Evolutionary conservation across 1,284 basidiomycete genomes (phyloP).

Genomic region (Omphalotus olearius): DNA sequence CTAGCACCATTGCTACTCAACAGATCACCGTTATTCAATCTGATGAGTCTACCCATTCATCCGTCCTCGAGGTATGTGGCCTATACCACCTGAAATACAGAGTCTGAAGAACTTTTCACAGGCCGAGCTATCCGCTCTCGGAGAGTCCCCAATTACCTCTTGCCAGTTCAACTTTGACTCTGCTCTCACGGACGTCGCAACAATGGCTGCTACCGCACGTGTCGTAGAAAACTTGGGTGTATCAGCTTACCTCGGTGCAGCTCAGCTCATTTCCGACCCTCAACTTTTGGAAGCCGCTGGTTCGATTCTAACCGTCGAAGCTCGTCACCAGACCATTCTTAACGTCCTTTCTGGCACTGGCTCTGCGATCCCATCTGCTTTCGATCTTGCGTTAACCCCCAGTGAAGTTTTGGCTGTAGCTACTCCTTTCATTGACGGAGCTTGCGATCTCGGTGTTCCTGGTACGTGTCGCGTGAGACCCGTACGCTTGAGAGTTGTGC

Average conservation of each 20-base stretch:
- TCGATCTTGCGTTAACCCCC: slow-evolving; percentile 69
- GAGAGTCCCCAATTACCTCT: slow-evolving; percentile 45
- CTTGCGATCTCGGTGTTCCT: slow-evolving; percentile 59
- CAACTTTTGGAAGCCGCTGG: slow-evolving; percentile 64
- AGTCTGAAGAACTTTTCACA: slow-evolving; percentile 19
- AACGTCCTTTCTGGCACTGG: slow-evolving; percentile 62
- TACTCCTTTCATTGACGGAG: slow-evolving; percentile 64
- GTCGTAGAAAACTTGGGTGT: slow-evolving; percentile 80
- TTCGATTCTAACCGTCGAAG: slow-evolving; percentile 78
- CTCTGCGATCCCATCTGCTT: slow-evolving; percentile 59
- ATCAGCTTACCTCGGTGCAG: slow-evolving; percentile 75
- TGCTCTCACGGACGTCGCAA: slow-evolving; percentile 61
- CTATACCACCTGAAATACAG: slow-evolving; percentile 3
- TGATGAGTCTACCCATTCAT: slow-evolving; percentile 63
- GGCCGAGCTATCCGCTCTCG: slow-evolving; percentile 49
- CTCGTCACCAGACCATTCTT: slow-evolving; percentile 75
- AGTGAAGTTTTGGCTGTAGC: slow-evolving; percentile 72
- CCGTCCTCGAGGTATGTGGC: slow-evolving; percentile 41
- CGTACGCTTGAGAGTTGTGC: background rate
- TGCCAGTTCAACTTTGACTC: slow-evolving; percentile 71
- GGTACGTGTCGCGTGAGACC: slow-evolving; percentile 30
- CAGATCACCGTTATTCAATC: slow-evolving; percentile 56
- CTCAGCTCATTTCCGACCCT: slow-evolving; percentile 61
- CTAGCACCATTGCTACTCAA: slow-evolving; percentile 52
- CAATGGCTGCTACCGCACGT: slow-evolving; percentile 73